Evolutionary conservation across 768 basidiomycete species (phyloP).

Genomic region (Kwoniella europaea): DNA sequence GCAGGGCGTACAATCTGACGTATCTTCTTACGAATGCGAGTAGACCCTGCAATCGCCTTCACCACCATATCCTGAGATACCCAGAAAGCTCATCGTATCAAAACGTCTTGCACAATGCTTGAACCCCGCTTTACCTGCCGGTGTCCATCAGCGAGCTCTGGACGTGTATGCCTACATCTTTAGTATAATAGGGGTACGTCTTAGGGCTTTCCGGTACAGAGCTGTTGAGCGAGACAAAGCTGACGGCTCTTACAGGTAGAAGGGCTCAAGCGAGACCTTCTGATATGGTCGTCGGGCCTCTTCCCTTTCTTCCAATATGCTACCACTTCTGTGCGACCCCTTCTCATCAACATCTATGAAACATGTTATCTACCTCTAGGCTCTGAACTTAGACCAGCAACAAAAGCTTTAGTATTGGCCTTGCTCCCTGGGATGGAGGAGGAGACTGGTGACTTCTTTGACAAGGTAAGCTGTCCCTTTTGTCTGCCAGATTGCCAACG

Average conservation of each 20-base stretch:
- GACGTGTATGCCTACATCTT: constrained; percentile 94
- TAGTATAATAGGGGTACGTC: constrained; percentile 80
- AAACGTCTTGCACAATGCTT: constrained; percentile 95
- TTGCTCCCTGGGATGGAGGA: constrained; percentile 95
- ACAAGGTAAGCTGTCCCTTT: constrained; percentile 57
- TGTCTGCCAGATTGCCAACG: no score
- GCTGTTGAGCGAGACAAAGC: constrained; percentile 7
- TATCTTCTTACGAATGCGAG: no score
- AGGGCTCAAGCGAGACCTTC: constrained; percentile 80
- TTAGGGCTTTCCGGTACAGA: background rate
- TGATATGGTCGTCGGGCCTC: constrained; percentile 91
- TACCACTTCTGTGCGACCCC: constrained; percentile 95
- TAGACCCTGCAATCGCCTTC: constrained; percentile 86
- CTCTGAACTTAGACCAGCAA: constrained; percentile 77
- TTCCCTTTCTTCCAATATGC: constrained; percentile 99
- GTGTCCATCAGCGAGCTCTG: constrained; percentile 93
- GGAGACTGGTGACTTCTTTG: constrained; percentile 96
- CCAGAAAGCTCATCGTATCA: constrained; percentile 87
- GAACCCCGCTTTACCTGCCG: constrained; percentile 95
- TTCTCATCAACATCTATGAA: constrained; percentile 88
- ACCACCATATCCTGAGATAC: constrained; percentile 93
- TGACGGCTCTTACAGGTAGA: constrained; percentile 66
- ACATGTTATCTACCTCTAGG: constrained; percentile 88
- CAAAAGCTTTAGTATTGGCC: constrained; percentile 92
- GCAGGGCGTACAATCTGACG: no score